Evolutionary conservation across 1,284 basidiomycete genomes (phyloP).

Genomic region (Mycosarcoma mackinlayi): DNA sequence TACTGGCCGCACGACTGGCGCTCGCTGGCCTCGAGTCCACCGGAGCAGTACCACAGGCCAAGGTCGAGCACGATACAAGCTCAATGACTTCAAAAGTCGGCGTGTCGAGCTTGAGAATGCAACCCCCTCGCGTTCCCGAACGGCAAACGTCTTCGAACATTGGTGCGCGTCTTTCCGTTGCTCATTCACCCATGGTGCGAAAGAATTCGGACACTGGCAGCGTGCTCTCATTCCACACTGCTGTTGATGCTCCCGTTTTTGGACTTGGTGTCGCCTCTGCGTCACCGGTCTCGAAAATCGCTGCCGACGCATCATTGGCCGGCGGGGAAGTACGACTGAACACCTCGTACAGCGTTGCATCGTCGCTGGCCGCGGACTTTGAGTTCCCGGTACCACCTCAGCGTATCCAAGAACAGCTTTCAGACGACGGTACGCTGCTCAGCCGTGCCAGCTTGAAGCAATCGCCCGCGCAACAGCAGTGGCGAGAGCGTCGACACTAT

Average conservation of each 20-base stretch:
- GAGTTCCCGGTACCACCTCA: constrained; percentile 49
- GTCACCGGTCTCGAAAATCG: no score
- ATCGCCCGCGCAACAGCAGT: constrained; percentile 15
- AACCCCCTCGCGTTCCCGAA: constrained; percentile 6
- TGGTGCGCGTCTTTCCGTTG: not conserved
- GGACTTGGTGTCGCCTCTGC: no score
- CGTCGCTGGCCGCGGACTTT: constrained; percentile 42
- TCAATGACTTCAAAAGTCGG: no score
- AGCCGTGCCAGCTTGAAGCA: constrained; percentile 35
- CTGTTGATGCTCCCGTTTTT: constrained; percentile 12
- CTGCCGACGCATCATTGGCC: not conserved
- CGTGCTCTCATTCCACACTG: constrained; percentile 35
- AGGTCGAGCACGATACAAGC: not conserved
- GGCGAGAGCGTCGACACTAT: constrained; percentile 24
- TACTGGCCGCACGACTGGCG: constrained; percentile 50
- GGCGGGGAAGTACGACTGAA: constrained; percentile 19
- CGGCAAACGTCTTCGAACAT: constrained; percentile 4
- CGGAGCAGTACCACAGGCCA: constrained; percentile 9
- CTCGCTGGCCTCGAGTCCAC: constrained; percentile 40
- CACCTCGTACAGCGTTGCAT: constrained; percentile 37
- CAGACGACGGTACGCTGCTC: constrained; percentile 48
- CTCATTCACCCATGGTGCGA: not conserved
- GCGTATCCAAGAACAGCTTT: constrained; percentile 39
- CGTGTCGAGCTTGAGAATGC: no score
- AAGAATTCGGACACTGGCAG: constrained; percentile 23